phyloP scores from a whole-genome alignment of 805 yeast species.

The Candida maltosa region DNA sequence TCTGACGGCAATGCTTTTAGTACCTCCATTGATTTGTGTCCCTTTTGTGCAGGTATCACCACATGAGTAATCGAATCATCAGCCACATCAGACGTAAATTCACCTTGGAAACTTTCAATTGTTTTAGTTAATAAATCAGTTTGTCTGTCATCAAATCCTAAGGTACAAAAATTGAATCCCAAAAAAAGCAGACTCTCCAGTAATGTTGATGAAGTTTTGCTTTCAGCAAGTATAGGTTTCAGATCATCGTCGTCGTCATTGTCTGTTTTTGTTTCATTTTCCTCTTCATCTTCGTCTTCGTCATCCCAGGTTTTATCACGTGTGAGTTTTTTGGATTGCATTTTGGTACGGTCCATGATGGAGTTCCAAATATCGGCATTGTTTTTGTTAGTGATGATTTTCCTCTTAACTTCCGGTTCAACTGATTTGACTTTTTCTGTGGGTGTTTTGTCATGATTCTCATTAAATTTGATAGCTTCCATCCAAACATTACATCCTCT shows the following conservation, averaged over 20 bases:
- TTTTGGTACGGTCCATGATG: conserved; percentile 31
- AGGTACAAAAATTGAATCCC: conserved; percentile 39
- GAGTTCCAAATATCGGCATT: conserved; percentile 42
- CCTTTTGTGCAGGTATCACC: conserved; percentile 27
- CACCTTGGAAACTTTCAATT: conserved; percentile 46
- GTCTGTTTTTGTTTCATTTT: conserved; percentile 10
- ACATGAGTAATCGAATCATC: conserved; percentile 28
- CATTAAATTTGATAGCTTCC: conserved; percentile 10
- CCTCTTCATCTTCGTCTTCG: conserved; percentile 12
- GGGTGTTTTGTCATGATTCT: too few species aligned
- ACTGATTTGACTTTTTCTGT: conserved; percentile 8
- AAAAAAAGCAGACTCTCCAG: conserved; percentile 29
- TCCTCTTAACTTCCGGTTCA: neutral
- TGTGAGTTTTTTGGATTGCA: conserved; percentile 10
- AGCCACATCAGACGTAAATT: conserved; percentile 12
- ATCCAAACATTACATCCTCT: conserved; percentile 35
- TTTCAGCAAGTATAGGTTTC: too few species aligned
- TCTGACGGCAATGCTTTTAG: conserved; percentile 21
- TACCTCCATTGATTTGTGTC: conserved; percentile 23
- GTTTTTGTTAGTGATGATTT: conserved; percentile 8
- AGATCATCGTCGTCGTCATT: conserved; percentile 4
- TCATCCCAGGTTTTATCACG: conserved; percentile 25
- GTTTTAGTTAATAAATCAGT: conserved; percentile 35
- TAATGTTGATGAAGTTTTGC: neutral
- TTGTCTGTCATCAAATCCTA: conserved; percentile 41